Evolutionary conservation across 495 filamentous ascomycete genomes (phyloP), one percentile per base, ranked within the genome.

Genomic region (Hypoxylon fuscum): DNA sequence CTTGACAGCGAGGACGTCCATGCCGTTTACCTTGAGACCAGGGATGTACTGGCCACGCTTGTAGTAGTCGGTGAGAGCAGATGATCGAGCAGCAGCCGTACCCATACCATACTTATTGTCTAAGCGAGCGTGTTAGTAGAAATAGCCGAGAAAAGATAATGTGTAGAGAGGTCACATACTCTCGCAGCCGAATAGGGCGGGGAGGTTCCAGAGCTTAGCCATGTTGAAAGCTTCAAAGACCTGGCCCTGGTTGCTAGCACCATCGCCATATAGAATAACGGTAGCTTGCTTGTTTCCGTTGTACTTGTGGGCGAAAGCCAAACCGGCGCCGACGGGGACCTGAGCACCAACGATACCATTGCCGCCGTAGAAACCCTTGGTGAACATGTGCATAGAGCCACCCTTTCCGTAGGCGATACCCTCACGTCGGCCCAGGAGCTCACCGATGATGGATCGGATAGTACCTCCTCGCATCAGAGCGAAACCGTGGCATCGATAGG

Each of bases 51-150:
- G 95, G 62, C 95, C 95, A 79, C 95, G 96, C 87, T 98, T 97
- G 88, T 98, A 98, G 89, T 98, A 98, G 76, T 98, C 96, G 72
- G 95, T 97, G 66, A 97, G 79, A 63, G 95, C 95, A 62, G 94
- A 90, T 64, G 95, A 90, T 68, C 95, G 92, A 73, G 90, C 89
- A 60, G 95, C 95, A 52, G 95, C 91, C 47, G 95, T 98, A 78
- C 96, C 95, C 95, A 98, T 98, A 76, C 95, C 95, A 79, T 98
- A 98, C 81, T 98, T 98, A 88, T 98, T 98, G 85, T 98, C 94
- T 98, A 55, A 11, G 47, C 27, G 31, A 2, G 41, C 70, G 57
- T 68, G 69, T 73, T 64, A 68, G 51, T 23, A 31, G n/a, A 54
- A 21, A 52, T 27, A 27, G 4, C 8, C 2, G 5, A 27, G 27